Conservation (phyloP, 225 moss, liverwort and hornwort species). For the Pseudoscleropodium purum region DNA sequence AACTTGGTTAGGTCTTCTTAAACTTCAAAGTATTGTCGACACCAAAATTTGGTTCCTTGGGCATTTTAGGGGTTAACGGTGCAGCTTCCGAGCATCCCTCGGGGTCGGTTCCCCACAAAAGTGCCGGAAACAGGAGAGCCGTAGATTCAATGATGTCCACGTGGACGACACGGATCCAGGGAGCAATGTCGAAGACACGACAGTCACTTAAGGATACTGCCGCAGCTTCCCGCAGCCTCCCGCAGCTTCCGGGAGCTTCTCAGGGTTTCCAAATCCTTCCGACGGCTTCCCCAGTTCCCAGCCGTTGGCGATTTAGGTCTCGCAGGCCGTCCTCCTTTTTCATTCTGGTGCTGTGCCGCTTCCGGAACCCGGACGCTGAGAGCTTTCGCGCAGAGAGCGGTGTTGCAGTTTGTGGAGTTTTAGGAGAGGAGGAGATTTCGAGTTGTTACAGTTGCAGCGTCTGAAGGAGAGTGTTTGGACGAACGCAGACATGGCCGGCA, state of each 20-base stretch:
- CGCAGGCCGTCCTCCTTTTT: background rate
- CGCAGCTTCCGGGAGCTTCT: background rate
- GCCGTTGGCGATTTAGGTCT: slow-evolving; percentile 3
- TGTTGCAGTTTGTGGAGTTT: background rate
- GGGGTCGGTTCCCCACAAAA: background rate
- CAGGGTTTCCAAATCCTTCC: slow-evolving; percentile 4
- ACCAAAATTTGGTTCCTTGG: too few species aligned
- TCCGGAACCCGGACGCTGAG: background rate
- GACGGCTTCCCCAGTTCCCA: background rate
- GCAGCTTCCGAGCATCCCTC: background rate
- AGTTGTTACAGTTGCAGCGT: background rate
- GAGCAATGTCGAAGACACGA: background rate
- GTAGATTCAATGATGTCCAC: background rate
- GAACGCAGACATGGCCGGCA: background rate
- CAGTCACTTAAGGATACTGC: background rate
- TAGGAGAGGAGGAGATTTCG: background rate
- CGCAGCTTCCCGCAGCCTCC: background rate
- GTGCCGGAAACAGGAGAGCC: background rate
- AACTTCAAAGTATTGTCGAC: too few species aligned
- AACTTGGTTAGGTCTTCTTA: too few species aligned
- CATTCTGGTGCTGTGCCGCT: background rate
- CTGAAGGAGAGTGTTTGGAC: background rate
- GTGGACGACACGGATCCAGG: background rate
- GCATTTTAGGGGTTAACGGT: too few species aligned
- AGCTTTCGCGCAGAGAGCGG: background rate